Evolutionary conservation across 75 land plant species (phyloP).

Genomic region (Cupressus sempervirens): DNA sequence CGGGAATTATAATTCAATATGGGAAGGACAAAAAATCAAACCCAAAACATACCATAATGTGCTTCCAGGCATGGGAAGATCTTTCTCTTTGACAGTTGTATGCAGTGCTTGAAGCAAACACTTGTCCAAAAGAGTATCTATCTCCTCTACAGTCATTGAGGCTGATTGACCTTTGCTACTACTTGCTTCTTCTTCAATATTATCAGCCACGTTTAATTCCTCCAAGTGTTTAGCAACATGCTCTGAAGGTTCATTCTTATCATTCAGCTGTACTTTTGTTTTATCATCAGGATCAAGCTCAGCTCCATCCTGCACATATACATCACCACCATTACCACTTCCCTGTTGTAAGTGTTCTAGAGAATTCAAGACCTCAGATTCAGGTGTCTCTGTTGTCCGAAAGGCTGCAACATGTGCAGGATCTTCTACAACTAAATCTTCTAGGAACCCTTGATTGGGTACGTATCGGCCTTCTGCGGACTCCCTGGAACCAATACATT

Average conservation of each 20-base stretch:
- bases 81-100: constrained; percentile 80
- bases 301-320: constrained; percentile 9
- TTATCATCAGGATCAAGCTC: constrained; percentile 8
- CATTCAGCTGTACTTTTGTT: constrained; percentile 1
- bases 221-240: constrained; percentile 16
- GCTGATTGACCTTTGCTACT: constrained; percentile 25
- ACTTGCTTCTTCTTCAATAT: constrained; percentile 17
- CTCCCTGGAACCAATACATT: constrained; percentile 45
- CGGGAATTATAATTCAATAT: background rate
- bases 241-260: constrained; percentile 12
- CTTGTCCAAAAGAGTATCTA: constrained; percentile 65
- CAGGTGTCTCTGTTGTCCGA: constrained; percentile 15
- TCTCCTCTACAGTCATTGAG: constrained; percentile 46
- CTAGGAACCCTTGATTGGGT: constrained; percentile 83
- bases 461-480: constrained; percentile 76
- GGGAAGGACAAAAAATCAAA: background rate
- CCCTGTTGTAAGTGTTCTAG: constrained; percentile 12
- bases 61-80: constrained; percentile 88
- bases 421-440: constrained; percentile 69
- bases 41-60: constrained; percentile 57
- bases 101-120: constrained; percentile 85
- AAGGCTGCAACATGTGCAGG: constrained; percentile 33
- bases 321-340: constrained; percentile 4
- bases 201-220: constrained; percentile 30
- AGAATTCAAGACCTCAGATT: constrained; percentile 12